Base-by-base conservation (phyloP, 2,329 filamentous ascomycete species). In the Diaporthe destruens region DNA sequence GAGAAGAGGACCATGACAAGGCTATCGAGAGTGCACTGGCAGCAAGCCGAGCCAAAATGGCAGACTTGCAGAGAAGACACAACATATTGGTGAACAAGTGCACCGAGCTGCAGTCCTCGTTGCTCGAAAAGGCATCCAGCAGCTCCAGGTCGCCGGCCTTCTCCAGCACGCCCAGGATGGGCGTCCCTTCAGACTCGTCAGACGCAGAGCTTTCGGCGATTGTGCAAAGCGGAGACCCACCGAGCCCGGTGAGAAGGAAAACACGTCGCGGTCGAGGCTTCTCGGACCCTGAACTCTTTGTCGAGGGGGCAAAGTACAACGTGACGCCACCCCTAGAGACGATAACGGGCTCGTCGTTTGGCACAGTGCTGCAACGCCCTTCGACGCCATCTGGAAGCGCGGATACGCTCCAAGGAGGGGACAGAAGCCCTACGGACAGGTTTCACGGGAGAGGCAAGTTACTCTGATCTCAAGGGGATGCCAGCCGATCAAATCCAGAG, bases 11-110 rank as follows among this genome's bases (percentile, higher is more conserved):
- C 25, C 80, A 80, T 6, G 75, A 81, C 16, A 82, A 83, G 59
- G 78, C 82, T 20, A 77, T 89, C 1, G 84, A 88, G 72, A 81
- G 75, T 6, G 81, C 85, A 0, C 79, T 90, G 18, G 84, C 86
- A 39, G 85, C 86, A n/a, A 88, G 85, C 76, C 82, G 86, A 61
- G 83, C 85, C 0, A 88, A 87, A 78, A 86, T 90, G 74, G 81
- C 83, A 0, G 87, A 89, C 75, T 79, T 90, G 73, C 86, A 88
- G 76, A 86, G 84, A 77, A 87, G 88, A 72, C 84, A 88, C 76
- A 80, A 81, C 57, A 81, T 85, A 25, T 81, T 90, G 63, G 82
- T 83, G 76, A 85, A 84, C 68, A 88, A 88, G 76, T 88, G 88
- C 77, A 86, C 84, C 16, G 83, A 84, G 1, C 79, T 89, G 25